Percentiles rank a stretch among this genome's conserved stretches.
phyloP scores from a whole-genome alignment of 179 eudicot species.

The Silene coronaria region DNA sequence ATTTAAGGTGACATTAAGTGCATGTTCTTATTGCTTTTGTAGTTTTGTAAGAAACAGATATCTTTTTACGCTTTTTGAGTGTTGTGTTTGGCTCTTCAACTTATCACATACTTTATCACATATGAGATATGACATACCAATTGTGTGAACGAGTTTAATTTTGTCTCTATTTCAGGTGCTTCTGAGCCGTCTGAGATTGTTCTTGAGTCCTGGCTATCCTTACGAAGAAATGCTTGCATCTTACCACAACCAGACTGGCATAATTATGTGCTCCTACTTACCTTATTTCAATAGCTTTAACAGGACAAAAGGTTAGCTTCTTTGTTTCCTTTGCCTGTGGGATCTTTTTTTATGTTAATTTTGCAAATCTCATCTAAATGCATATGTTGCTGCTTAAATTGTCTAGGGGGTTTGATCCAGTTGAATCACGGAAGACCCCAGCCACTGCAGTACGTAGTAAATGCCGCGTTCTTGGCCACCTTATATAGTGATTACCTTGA shows the following conservation, averaged over 20 bases:
- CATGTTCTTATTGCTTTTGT: no score
- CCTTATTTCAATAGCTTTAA: conserved; percentile 79
- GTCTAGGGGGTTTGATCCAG: conserved; percentile 83
- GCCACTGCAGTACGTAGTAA: conserved; percentile 89
- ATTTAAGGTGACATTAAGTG: no score
- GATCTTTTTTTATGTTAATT: neutral
- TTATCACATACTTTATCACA: neutral
- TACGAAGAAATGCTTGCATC: conserved; percentile 78
- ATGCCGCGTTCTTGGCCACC: conserved; percentile 92
- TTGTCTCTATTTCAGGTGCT: conserved; percentile 48
- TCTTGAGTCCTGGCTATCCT: conserved; percentile 92
- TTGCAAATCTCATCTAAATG: neutral
- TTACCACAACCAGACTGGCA: conserved; percentile 79
- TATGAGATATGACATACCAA: neutral
- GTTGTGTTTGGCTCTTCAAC: neutral
- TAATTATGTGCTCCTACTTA: conserved; percentile 83
- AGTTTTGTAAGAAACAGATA: no score
- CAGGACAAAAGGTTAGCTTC: conserved; percentile 61
- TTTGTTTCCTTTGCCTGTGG: neutral
- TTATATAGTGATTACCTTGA: conserved; percentile 78
- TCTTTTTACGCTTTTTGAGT: no score
- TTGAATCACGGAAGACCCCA: conserved; percentile 92
- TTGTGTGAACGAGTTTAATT: neutral
- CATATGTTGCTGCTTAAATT: conserved; percentile 3
- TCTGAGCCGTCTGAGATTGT: conserved; percentile 74